Percentiles rank a stretch among this genome's conserved stretches.
Conservation (phyloP, 805 yeast species). For the Pichia nakasei region DNA sequence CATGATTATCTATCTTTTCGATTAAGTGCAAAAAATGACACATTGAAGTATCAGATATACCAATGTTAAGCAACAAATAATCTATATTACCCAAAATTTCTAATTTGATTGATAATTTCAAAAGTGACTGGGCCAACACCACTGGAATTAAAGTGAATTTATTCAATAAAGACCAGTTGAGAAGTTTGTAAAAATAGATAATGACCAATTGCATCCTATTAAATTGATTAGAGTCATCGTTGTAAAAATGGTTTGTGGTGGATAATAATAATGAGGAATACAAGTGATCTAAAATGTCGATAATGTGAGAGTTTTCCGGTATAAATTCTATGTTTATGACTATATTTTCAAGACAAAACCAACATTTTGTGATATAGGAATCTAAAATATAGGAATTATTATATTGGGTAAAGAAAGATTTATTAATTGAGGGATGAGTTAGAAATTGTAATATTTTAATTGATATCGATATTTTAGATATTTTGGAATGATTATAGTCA, state of each 20-base stretch:
- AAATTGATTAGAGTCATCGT: constrained; percentile 13
- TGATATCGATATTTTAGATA: constrained; percentile 21
- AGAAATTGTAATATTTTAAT: constrained; percentile 21
- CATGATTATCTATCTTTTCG: constrained; percentile 11
- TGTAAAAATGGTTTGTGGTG: constrained; percentile 13
- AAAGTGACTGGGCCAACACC: constrained; percentile 19
- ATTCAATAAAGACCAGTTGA: constrained; percentile 23
- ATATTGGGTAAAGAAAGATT: constrained; percentile 15
- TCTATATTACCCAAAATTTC: constrained; percentile 11
- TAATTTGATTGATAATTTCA: constrained; percentile 17
- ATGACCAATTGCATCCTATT: constrained; percentile 14
- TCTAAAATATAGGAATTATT: constrained; percentile 18
- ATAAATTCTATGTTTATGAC: constrained; percentile 19
- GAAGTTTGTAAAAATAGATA: constrained; percentile 18
- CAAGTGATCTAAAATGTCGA: constrained; percentile 20
- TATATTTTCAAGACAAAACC: constrained; percentile 28
- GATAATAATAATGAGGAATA: constrained; percentile 21
- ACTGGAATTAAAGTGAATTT: constrained; percentile 21
- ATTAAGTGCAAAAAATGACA: not conserved
- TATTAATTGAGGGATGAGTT: constrained; percentile 16
- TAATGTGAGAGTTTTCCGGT: constrained; percentile 7
- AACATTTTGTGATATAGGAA: constrained; percentile 19
- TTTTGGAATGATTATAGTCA: constrained; percentile 8
- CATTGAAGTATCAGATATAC: constrained; percentile 10
- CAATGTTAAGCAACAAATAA: constrained; percentile 17